These are phyloP conservation scores for Aspergillus hortae DNA, from an alignment of 2,329 filamentous ascomycete species.

Conservation along the genomic window DNA sequence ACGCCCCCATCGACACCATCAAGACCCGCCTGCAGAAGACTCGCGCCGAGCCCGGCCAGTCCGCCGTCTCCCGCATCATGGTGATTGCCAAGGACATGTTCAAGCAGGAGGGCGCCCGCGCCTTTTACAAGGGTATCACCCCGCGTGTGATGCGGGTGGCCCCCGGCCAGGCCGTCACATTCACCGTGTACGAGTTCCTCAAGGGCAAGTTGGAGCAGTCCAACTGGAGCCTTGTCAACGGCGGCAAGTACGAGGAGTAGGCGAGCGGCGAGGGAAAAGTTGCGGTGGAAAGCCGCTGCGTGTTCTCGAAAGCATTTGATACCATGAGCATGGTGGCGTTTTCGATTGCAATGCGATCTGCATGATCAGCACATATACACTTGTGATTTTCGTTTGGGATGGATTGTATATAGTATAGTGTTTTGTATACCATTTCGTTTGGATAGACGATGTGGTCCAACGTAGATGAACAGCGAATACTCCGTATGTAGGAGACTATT, in stretches of 20 bases:
- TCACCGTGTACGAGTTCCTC: constrained; percentile 72
- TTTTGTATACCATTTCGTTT: constrained; percentile 9
- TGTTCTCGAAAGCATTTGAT: constrained; percentile 24
- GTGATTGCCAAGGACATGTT: constrained; percentile 81
- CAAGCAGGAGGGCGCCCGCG: constrained; percentile 87
- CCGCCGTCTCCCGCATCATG: constrained; percentile 73
- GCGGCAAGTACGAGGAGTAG: constrained; percentile 64
- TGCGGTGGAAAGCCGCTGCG: constrained; percentile 6
- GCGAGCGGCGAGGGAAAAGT: neutral
- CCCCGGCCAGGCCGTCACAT: constrained; percentile 81
- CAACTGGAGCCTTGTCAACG: constrained; percentile 52
- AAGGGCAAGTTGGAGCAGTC: constrained; percentile 69
- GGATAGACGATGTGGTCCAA: neutral
- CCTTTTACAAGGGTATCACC: constrained; percentile 99
- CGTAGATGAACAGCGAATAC: too few species aligned
- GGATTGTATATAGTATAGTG: constrained; percentile 17
- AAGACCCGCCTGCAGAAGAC: constrained; percentile 95
- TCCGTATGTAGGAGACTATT: too few species aligned
- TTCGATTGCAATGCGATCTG: constrained; percentile 18
- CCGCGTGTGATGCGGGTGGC: constrained; percentile 96
- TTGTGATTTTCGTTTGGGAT: constrained; percentile 7
- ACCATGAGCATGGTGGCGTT: constrained; percentile 27
- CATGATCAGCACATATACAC: constrained; percentile 13
- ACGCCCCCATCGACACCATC: constrained; percentile 98
- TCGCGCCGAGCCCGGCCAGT: constrained; percentile 75